Conservation (phyloP, 345 rosid genomes). For the Hibiscus tridactylites region DNA sequence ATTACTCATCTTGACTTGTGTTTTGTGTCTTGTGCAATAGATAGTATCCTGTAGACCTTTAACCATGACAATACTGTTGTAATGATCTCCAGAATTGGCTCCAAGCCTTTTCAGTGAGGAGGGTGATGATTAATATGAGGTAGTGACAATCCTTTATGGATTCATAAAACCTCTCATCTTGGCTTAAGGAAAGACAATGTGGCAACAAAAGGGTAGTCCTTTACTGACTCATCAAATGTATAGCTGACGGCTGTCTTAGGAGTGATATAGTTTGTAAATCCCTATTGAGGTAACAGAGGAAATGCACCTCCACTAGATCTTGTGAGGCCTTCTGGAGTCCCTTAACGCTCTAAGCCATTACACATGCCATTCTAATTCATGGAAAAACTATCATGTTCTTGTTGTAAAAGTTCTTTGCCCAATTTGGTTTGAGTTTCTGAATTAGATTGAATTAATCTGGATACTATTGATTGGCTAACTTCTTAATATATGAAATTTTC, state of each 20-base stretch:
- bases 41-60: background rate
- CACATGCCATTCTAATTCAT: background rate
- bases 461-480: background rate
- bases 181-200: background rate
- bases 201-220: background rate
- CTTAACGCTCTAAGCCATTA: background rate
- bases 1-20: background rate
- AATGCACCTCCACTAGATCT: background rate
- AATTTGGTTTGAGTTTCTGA: background rate
- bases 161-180: background rate
- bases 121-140: background rate
- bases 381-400: background rate
- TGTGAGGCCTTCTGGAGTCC: background rate
- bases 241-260: background rate
- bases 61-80: background rate
- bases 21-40: background rate
- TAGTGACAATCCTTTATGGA: background rate
- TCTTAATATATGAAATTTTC: background rate
- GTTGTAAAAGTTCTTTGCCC: background rate
- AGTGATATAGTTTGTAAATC: background rate
- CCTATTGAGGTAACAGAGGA: background rate
- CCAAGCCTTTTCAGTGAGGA: background rate
- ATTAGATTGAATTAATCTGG: background rate
- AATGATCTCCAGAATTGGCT: background rate
- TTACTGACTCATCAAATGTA: background rate